phyloP scores from a whole-genome alignment of 1,139 yeast species.

The Suhomyces wounanorum region DNA sequence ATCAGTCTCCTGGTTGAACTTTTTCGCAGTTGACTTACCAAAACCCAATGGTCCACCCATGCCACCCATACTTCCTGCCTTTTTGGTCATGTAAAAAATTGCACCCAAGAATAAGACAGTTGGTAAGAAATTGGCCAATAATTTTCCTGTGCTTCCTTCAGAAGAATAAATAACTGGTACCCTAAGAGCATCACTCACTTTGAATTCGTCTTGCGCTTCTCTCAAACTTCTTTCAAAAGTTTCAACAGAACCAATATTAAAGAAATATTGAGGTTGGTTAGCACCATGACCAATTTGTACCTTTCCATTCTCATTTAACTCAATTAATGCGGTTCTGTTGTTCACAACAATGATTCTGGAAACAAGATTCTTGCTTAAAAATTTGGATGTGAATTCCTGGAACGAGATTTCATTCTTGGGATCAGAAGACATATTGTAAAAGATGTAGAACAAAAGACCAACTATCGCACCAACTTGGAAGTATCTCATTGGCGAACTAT shows the following conservation, averaged over 20 bases:
- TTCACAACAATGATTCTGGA: conserved; percentile 40
- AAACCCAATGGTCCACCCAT: conserved; percentile 68
- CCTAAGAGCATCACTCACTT: conserved; percentile 63
- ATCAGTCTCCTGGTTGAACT: conserved; percentile 89
- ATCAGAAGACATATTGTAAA: conserved; percentile 22
- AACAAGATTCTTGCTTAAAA: conserved; percentile 43
- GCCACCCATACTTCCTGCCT: conserved; percentile 59
- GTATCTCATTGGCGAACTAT: conserved; percentile 27
- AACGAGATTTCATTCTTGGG: conserved; percentile 38
- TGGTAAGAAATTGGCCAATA: conserved; percentile 76
- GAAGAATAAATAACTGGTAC: conserved; percentile 82
- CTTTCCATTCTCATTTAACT: conserved; percentile 41
- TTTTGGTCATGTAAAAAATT: conserved; percentile 68
- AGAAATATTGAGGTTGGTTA: conserved; percentile 31
- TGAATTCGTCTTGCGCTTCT: conserved; percentile 68
- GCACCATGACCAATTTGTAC: conserved; percentile 27
- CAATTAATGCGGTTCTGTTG: conserved; percentile 41
- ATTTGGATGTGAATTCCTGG: conserved; percentile 47
- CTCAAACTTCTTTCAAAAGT: conserved; percentile 85
- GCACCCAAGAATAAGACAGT: conserved; percentile 86
- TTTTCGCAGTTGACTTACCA: conserved; percentile 87
- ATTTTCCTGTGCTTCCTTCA: conserved; percentile 63
- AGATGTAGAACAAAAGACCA: conserved; percentile 29
- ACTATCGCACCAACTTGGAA: conserved; percentile 35
- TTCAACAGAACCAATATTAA: conserved; percentile 90